Conservation (phyloP, 2,329 filamentous ascomycete species). For the Fusarium torreyae region DNA sequence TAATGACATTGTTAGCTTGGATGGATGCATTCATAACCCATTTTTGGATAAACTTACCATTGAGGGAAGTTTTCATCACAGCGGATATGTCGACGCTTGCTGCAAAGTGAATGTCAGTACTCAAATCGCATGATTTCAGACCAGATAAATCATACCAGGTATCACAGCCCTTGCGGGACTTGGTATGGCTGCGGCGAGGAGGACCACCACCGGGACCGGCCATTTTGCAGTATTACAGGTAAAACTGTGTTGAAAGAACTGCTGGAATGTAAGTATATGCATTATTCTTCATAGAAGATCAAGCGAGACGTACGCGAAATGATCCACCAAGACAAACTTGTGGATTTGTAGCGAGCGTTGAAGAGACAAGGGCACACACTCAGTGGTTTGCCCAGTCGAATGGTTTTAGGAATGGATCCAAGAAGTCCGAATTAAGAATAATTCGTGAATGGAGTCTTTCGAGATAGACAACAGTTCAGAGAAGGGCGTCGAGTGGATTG, state of each 20-base stretch:
- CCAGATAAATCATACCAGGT: conserved; percentile 74
- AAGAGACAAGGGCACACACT: conserved; percentile 26
- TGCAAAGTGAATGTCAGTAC: conserved; percentile 46
- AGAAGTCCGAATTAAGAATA: conserved; percentile 32
- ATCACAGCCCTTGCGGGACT: conserved; percentile 98
- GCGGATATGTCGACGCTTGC: conserved; percentile 95
- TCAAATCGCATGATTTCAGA: not conserved
- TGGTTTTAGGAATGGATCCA: conserved; percentile 32
- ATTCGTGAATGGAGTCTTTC: conserved; percentile 28
- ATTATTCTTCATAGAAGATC: conserved; percentile 6
- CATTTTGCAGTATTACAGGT: conserved; percentile 70
- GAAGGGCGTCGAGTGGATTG: conserved; percentile 24
- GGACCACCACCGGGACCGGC: conserved; percentile 95
- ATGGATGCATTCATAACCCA: not conserved
- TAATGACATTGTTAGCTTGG: conserved; percentile 41
- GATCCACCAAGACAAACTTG: conserved; percentile 51
- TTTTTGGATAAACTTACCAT: conserved; percentile 75
- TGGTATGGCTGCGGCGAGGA: conserved; percentile 91
- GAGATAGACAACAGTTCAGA: conserved; percentile 31
- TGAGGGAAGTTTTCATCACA: conserved; percentile 98
- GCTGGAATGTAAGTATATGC: conserved; percentile 28
- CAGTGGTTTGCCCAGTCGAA: conserved; percentile 37
- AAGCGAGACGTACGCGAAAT: conserved; percentile 50
- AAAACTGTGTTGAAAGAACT: conserved; percentile 54
- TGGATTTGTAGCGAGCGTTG: conserved; percentile 59